These are phyloP conservation scores for Borovskyia barvae DNA, from an alignment of 208 protist species.

Conservation along the genomic window DNA sequence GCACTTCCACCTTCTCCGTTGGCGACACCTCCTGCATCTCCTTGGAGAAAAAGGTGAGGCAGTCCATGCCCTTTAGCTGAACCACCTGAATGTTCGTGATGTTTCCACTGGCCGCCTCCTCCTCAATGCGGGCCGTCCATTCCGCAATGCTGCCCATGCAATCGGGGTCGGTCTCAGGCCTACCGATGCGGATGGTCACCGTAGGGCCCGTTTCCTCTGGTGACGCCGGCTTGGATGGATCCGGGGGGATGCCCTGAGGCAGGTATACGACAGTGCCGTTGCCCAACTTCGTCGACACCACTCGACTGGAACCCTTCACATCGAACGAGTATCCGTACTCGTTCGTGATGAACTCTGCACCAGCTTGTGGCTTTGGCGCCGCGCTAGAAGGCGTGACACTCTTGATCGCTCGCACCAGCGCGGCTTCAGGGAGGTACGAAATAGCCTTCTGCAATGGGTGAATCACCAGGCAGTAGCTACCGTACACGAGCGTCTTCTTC, in stretches of 20 bases:
- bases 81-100: conserved; percentile 48
- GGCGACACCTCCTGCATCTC: conserved; percentile 78
- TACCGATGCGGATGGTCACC: conserved; percentile 69
- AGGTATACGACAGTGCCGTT: conserved; percentile 68
- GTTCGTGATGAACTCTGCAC: conserved; percentile 42
- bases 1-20: conserved; percentile 51
- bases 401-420: conserved; percentile 39
- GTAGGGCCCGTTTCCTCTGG: conserved; percentile 56
- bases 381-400: conserved; percentile 38
- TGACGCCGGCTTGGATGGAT: conserved; percentile 24
- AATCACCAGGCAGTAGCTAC: conserved; percentile 50
- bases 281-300: conserved; percentile 69
- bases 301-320: conserved; percentile 41
- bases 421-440: conserved; percentile 46
- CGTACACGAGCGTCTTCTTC: conserved; percentile 48
- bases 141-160: conserved; percentile 63
- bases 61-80: conserved; percentile 39
- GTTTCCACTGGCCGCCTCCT: conserved; percentile 43
- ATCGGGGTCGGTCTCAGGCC: conserved; percentile 64
- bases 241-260: conserved; percentile 45
- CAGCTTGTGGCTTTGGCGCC: conserved; percentile 32
- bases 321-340: conserved; percentile 68
- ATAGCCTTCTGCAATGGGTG: conserved; percentile 59
- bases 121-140: conserved; percentile 60
- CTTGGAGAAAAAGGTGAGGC: conserved; percentile 69